Base-by-base conservation (phyloP, 805 yeast species). In the Zygotorulaspora chibaensis region DNA sequence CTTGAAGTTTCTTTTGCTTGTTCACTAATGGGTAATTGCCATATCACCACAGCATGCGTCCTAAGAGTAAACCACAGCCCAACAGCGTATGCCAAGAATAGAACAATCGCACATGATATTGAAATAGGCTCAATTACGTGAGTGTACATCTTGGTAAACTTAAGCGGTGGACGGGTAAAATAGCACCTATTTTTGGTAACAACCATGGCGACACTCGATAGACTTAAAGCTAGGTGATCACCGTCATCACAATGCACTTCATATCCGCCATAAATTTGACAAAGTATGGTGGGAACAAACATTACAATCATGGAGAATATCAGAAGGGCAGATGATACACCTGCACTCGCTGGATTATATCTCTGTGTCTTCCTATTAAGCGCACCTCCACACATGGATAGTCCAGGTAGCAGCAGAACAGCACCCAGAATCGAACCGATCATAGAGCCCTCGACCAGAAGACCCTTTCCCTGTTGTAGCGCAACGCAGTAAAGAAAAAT, bases 381-480 rank as follows among this genome's bases (percentile, higher is more conserved):
- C 0, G 99, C 98, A 51, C 99, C 99, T 15, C 96, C 95, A 66
- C 96, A 88, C 99, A 93, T 93, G 1, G 96, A 87, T 34, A 89
- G 70, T 0, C 99, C 99, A 0, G 99, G 99, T 52, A 93, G 70
- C 34, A 93, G 72, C 38, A 93, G 67, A 1, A 93, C 96, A 47
- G 95, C 99, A 31, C 95, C 98, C 31, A 93, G 65, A 48, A 93
- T 83, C 1, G 96, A 86, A 0, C 99, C 99, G 56, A 93, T 84
- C 76, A 93, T 81, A 9, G 96, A 85, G 17, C 99, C 99, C 68
- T 93, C 99, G 3, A 93, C 99, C 18, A 93, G 73, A 43, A 80
- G 77, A 1, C 96, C 96, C 62, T 93, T 91, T 2, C 81, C 77
- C 61, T 90, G 95, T 42, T 79, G 73, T 49, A 93, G 71, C 0